phyloP scores from a whole-genome alignment of 306 rosid species.

The Cucurbita pepo region DNA sequence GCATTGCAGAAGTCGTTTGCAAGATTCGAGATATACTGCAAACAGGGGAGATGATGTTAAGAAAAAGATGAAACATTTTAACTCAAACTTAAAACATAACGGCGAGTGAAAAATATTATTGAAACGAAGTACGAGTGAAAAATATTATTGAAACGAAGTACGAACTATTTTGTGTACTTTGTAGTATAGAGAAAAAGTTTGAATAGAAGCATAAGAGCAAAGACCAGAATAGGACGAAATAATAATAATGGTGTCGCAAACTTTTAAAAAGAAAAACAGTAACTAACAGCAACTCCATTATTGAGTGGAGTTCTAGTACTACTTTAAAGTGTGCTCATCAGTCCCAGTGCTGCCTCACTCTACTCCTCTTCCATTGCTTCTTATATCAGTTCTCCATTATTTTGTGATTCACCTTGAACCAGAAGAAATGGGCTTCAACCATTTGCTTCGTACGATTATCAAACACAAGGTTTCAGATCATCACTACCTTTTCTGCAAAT shows the following conservation, averaged over 20 bases:
- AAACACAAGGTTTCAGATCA: slow-evolving; percentile 22
- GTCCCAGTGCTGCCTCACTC: background rate
- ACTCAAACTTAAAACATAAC: too few relatives aligned
- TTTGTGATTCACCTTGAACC: background rate
- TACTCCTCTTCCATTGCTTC: background rate
- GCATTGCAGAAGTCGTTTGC: background rate
- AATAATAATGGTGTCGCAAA: background rate
- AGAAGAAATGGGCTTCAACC: slow-evolving; percentile 18
- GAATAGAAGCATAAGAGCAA: background rate
- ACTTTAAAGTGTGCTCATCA: background rate
- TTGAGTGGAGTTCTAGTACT: background rate
- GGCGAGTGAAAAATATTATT: background rate
- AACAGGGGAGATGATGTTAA: background rate
- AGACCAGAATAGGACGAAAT: background rate
- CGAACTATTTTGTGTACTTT: too few relatives aligned
- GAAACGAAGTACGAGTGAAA: background rate
- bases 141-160: background rate
- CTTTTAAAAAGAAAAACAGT: background rate
- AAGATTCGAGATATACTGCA: background rate
- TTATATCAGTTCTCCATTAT: background rate
- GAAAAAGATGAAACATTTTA: background rate
- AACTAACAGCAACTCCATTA: background rate
- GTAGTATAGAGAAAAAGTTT: background rate
- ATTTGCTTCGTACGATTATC: slow-evolving; percentile 25
- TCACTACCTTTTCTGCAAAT: background rate